A percentile compares a stretch with the other conserved stretches of the same genome.
phyloP scores from a whole-genome alignment of 352 stramenopile genomes.

The Phytophthora foliorum region DNA sequence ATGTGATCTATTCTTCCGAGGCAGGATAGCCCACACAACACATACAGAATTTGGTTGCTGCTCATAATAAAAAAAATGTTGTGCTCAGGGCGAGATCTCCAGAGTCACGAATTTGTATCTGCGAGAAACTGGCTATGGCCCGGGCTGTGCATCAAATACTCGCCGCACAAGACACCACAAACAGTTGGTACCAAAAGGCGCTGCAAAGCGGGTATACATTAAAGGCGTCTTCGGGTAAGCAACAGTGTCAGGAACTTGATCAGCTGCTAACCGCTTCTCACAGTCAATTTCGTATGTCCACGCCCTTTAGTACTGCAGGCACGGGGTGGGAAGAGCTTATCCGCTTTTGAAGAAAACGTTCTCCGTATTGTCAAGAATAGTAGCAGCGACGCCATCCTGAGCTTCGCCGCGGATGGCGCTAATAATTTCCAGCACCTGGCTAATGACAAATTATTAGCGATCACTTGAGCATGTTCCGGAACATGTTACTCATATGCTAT shows the following conservation, averaged over 20 bases:
- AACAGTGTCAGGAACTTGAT: not conserved
- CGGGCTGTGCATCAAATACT: conserved; percentile 24
- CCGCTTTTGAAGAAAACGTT: conserved; percentile 68
- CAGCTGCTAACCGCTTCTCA: not conserved
- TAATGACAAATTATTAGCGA: conserved; percentile 29
- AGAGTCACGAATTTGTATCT: conserved; percentile 36
- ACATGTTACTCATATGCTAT: not conserved
- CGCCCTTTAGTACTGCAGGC: not conserved
- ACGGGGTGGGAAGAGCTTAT: conserved; percentile 2
- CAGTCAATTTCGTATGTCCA: not conserved
- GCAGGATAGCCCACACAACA: conserved; percentile 14
- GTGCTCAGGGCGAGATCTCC: conserved; percentile 21
- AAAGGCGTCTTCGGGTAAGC: conserved; percentile 23
- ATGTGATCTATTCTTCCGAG: conserved; percentile 36
- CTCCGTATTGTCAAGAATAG: conserved; percentile 68
- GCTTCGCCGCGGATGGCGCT: conserved; percentile 71
- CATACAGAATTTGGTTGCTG: conserved; percentile 38
- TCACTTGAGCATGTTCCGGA: too few relatives aligned
- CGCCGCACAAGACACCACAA: not conserved
- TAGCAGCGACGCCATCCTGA: conserved; percentile 51
- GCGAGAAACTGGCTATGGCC: conserved; percentile 33
- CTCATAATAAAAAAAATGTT: conserved; percentile 37
- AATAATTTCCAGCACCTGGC: conserved; percentile 88
- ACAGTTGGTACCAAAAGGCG: conserved; percentile 26
- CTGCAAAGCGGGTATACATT: conserved; percentile 33